These are phyloP conservation scores for Trichoderma sp. DNA, from an alignment of 2,329 filamentous ascomycete genomes.

Conservation along the genomic window DNA sequence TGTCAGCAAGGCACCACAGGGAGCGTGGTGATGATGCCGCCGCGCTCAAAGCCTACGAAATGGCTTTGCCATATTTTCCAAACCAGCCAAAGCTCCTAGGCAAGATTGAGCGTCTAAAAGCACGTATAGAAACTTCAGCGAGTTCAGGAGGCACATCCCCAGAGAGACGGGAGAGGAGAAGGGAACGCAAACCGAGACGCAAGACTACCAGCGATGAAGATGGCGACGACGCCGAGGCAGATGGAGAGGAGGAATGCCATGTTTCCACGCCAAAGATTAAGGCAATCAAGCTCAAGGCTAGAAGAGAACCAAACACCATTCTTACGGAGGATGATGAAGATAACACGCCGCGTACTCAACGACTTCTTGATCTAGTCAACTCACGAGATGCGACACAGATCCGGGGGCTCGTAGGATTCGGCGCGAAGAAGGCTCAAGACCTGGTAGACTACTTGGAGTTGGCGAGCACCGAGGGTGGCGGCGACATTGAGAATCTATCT, in stretches of 20 bases:
- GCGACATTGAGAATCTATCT: conserved; percentile 48
- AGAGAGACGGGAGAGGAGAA: conserved; percentile 27
- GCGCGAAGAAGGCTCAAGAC: conserved; percentile 68
- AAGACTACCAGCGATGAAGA: conserved; percentile 26
- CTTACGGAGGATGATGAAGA: conserved; percentile 43
- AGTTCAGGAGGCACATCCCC: conserved; percentile 23
- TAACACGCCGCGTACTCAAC: conserved; percentile 57
- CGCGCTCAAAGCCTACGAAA: conserved; percentile 82
- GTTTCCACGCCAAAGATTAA: conserved; percentile 30
- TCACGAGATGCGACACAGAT: conserved; percentile 68
- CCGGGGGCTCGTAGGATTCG: conserved; percentile 67
- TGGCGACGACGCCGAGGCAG: conserved; percentile 27
- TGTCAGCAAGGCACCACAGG: conserved; percentile 92
- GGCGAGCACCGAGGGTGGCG: conserved; percentile 42
- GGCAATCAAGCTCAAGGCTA: conserved; percentile 36
- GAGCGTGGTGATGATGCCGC: conserved; percentile 76
- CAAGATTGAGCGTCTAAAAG: conserved; percentile 66
- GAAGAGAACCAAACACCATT: conserved; percentile 28
- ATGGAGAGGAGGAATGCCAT: conserved; percentile 33
- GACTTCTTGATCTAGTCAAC: conserved; percentile 71
- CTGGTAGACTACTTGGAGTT: conserved; percentile 58
- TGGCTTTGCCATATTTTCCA: conserved; percentile 82
- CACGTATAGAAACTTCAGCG: conserved; percentile 46
- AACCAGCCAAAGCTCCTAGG: conserved; percentile 74
- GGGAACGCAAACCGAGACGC: conserved; percentile 22